Evolutionary conservation across 2,329 filamentous ascomycete species (phyloP), one percentile per base, ranked within the genome.

Genomic region (Neoascochyta sp.): DNA sequence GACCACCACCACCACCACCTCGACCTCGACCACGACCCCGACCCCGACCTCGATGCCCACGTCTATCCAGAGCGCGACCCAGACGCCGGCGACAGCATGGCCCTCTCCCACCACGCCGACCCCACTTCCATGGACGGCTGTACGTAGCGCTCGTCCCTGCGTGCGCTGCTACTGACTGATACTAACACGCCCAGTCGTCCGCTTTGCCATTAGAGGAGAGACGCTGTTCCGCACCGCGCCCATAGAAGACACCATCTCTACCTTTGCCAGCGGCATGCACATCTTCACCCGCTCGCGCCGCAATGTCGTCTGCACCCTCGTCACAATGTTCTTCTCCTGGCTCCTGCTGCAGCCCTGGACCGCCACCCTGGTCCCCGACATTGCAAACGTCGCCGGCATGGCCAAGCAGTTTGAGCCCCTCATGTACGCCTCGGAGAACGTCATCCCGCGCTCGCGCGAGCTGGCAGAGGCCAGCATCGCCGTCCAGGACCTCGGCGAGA

Each of bases 401-500:
- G 89, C 89, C 27, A 86, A 86, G 50, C 87, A 87, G 7, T 94
- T 95, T 54, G 90, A 95, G 61, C 90, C 90, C 5, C 74, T 95
- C 24, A 93, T 96, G 41, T 92, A 92, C 67, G 95, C 93, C 58
- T 94, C 88, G 0, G 88, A 95, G 54, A 84, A 89, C 56, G 88
- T 88, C 7, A 81, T 88, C 23, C 76, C 81, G 20, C 88, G 95
- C 55, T 87, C 95, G 22, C 81, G 83, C 35, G 86, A 93, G 43
- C 69, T 96, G 27, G 88, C 94, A 62, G 87, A 92, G 32, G 95
- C 89, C 0, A 86, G 88, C 23, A 82, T 94, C 17, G 90, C 90
- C 1, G 88, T 96, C 15, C 95, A 89, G 86, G 90, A 96, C 59
- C 73, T 96, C 5, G 84, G 87, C 36, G 90, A 95, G 71, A 93